Evolutionary conservation across 73 alveolate species (phyloP).

Genomic region (Paramecium sexaurelia): DNA sequence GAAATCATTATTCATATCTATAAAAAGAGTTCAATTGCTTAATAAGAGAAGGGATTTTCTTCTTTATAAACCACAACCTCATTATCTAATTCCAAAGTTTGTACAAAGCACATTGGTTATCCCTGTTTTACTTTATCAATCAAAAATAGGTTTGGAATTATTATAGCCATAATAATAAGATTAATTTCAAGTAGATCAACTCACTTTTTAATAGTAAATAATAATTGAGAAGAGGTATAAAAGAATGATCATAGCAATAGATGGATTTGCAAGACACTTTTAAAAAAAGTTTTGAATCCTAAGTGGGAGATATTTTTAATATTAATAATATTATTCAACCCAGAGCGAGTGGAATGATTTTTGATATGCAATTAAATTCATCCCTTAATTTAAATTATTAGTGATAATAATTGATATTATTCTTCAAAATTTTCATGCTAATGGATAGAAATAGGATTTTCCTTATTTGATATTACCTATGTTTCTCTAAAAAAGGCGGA

Average conservation of each 20-base stretch:
- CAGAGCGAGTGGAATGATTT: slow-evolving; percentile 17
- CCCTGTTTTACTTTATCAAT: slow-evolving; percentile 3
- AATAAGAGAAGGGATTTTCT: background rate
- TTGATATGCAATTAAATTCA: slow-evolving; percentile 1
- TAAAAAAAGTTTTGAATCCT: background rate
- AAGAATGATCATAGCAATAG: background rate
- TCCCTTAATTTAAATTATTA: background rate
- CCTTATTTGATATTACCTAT: background rate
- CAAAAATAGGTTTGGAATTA: background rate
- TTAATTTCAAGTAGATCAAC: slow-evolving; percentile 45
- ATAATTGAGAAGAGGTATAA: slow-evolving; percentile 15
- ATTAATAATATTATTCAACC: background rate
- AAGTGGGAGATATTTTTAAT: background rate
- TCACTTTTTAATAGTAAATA: background rate
- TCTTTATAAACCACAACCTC: background rate
- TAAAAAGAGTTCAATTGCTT: background rate
- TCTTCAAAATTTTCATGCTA: background rate
- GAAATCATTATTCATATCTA: background rate
- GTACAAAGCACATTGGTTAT: slow-evolving; percentile 37
- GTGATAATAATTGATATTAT: slow-evolving; percentile 22
- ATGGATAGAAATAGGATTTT: background rate
- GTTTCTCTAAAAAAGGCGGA: slow-evolving; percentile 12
- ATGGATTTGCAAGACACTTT: slow-evolving; percentile 31
- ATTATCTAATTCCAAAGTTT: slow-evolving; percentile 24
- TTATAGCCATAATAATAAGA: background rate